Evolutionary conservation across 73 alveolate genomes (phyloP).

Genomic region (Tetrahymena borealis): DNA sequence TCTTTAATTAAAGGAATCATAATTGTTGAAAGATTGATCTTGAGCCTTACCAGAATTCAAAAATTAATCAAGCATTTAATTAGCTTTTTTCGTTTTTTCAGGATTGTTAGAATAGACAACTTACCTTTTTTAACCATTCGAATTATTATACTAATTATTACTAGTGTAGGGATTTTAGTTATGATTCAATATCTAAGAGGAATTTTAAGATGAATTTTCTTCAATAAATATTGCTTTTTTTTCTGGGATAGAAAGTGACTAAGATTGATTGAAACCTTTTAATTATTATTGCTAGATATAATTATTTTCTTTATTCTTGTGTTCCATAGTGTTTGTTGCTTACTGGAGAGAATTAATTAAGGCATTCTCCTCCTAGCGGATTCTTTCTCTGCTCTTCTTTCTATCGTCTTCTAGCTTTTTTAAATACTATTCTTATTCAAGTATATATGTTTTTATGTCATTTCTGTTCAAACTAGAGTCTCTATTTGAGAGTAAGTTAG

Average conservation of each 20-base stretch:
- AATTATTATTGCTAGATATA: neutral
- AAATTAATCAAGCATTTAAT: neutral
- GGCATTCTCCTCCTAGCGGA: neutral
- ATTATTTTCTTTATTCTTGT: neutral
- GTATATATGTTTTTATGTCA: neutral
- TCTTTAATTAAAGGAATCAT: neutral
- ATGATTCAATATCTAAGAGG: neutral
- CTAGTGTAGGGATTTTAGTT: neutral
- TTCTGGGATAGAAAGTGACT: neutral
- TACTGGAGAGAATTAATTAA: neutral
- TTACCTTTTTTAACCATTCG: neutral
- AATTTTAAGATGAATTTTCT: neutral
- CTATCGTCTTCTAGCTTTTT: neutral
- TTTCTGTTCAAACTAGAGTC: neutral
- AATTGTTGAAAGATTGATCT: neutral
- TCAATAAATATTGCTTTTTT: neutral
- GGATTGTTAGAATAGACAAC: neutral
- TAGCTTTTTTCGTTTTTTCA: neutral
- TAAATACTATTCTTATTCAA: neutral
- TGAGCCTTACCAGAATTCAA: neutral
- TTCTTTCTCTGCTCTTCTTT: neutral
- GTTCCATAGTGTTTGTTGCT: neutral
- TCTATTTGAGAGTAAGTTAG: neutral
- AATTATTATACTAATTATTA: neutral
- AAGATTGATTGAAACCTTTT: neutral